Evolutionary conservation across 2,329 filamentous ascomycete genomes (phyloP).

Genomic region (Cladosporium sp.): DNA sequence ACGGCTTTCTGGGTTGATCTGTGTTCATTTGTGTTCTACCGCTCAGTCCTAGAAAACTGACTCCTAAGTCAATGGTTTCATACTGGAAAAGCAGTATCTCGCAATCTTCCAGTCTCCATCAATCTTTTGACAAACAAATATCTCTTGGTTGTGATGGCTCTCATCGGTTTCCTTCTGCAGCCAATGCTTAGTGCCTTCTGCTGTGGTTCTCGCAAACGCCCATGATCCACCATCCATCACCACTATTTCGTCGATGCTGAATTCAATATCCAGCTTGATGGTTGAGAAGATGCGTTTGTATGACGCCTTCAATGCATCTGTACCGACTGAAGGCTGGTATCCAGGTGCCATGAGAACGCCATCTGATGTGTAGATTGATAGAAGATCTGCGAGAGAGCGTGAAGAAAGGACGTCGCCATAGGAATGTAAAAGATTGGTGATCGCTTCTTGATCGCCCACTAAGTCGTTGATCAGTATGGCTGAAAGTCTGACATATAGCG

Average conservation of each 20-base stretch:
- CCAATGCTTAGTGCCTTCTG: slow-evolving; percentile 11
- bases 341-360: slow-evolving; percentile 14
- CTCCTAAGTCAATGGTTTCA: slow-evolving; percentile 8
- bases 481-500: too few relatives aligned
- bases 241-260: slow-evolving; percentile 14
- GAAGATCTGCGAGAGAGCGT: not conserved
- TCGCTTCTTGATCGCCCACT: slow-evolving; percentile 7
- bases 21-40: too few relatives aligned
- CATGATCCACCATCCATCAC: slow-evolving; percentile 3
- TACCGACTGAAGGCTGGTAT: slow-evolving; percentile 11
- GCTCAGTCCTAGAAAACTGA: too few relatives aligned
- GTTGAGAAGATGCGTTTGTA: slow-evolving; percentile 13
- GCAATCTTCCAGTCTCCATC: slow-evolving; percentile 15
- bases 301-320: slow-evolving; percentile 10
- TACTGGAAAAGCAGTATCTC: slow-evolving; percentile 15
- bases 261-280: slow-evolving; percentile 13
- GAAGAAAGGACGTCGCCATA: slow-evolving; percentile 3
- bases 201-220: slow-evolving; percentile 15
- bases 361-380: slow-evolving; percentile 48
- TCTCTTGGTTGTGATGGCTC: slow-evolving; percentile 14
- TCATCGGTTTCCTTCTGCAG: slow-evolving; percentile 11
- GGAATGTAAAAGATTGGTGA: slow-evolving; percentile 1
- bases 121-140: slow-evolving; percentile 15
- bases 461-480: not conserved
- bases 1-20: too few relatives aligned